Conservation (phyloP, 140 eudicot genomes). For the Flaveria floridana region DNA sequence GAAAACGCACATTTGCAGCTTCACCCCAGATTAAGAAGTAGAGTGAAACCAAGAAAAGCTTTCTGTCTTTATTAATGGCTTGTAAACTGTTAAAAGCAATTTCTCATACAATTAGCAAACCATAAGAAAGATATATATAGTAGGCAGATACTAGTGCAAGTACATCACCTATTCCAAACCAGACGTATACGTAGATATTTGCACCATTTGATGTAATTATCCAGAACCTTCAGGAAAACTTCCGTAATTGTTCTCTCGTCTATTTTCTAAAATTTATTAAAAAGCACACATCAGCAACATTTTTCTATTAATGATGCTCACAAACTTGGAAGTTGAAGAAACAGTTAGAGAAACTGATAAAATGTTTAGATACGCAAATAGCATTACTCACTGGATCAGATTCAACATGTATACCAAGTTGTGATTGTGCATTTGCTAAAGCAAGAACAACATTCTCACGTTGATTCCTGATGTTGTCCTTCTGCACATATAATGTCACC, state of each 20-base stretch:
- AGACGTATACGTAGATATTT: slow-evolving; percentile 71
- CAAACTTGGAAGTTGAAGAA: not conserved
- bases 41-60: slow-evolving; percentile 75
- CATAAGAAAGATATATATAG: not conserved
- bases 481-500: slow-evolving; percentile 46
- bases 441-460: slow-evolving; percentile 84
- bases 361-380: not conserved
- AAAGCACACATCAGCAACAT: slow-evolving; percentile 23
- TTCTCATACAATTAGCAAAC: slow-evolving; percentile 11
- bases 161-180: slow-evolving; percentile 77
- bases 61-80: slow-evolving; percentile 89
- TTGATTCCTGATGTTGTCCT: slow-evolving; percentile 91
- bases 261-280: slow-evolving; percentile 53
- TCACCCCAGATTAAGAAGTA: slow-evolving; percentile 96
- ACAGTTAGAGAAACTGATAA: not conserved
- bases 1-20: slow-evolving; percentile 99
- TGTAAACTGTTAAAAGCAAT: slow-evolving; percentile 55
- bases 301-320: slow-evolving; percentile 11
- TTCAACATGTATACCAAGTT: slow-evolving; percentile 68
- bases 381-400: slow-evolving; percentile 81
- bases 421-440: slow-evolving; percentile 92
- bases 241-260: slow-evolving; percentile 82
- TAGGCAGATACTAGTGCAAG: slow-evolving; percentile 22
- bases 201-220: slow-evolving; percentile 97
- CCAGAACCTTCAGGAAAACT: slow-evolving; percentile 89